Percentiles rank a stretch among this genome's conserved stretches.
phyloP scores from a whole-genome alignment of 257 asterid species.

The Solanum clarkiae region DNA sequence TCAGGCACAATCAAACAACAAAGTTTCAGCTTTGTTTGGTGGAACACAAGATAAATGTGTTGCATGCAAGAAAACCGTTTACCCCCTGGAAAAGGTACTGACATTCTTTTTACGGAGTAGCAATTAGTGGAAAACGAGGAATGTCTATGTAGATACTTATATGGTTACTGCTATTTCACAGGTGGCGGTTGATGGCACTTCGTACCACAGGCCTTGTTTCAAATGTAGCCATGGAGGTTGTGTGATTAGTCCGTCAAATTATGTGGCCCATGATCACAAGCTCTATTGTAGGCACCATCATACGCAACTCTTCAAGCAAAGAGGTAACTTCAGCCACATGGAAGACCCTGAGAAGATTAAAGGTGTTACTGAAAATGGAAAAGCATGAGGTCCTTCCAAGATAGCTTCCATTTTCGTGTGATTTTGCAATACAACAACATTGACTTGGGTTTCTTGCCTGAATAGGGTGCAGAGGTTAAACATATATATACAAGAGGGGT shows the following conservation, averaged over 20 bases:
- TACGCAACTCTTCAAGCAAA: constrained; percentile 60
- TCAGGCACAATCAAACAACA: constrained; percentile 28
- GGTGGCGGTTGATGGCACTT: constrained; percentile 73
- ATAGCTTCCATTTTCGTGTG: neutral
- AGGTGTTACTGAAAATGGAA: constrained; percentile 14
- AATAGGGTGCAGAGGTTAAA: neutral
- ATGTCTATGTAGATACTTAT: neutral
- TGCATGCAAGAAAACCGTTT: constrained; percentile 59
- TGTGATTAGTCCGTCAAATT: constrained; percentile 67
- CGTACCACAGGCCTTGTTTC: constrained; percentile 64
- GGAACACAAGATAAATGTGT: constrained; percentile 80
- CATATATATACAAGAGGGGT: neutral
- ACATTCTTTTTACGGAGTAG: neutral
- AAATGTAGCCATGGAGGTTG: constrained; percentile 77
- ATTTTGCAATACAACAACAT: neutral
- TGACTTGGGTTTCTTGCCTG: neutral
- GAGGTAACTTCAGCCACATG: constrained; percentile 67
- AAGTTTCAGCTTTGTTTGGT: constrained; percentile 46
- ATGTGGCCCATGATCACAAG: constrained; percentile 55
- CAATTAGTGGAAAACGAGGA: neutral
- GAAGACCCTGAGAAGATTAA: constrained; percentile 26
- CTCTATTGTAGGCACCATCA: constrained; percentile 83
- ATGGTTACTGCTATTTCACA: neutral
- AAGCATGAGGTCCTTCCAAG: neutral
- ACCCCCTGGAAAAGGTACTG: constrained; percentile 67